phyloP scores from a whole-genome alignment of 1,284 basidiomycete species.

The Fomes fomentarius region DNA sequence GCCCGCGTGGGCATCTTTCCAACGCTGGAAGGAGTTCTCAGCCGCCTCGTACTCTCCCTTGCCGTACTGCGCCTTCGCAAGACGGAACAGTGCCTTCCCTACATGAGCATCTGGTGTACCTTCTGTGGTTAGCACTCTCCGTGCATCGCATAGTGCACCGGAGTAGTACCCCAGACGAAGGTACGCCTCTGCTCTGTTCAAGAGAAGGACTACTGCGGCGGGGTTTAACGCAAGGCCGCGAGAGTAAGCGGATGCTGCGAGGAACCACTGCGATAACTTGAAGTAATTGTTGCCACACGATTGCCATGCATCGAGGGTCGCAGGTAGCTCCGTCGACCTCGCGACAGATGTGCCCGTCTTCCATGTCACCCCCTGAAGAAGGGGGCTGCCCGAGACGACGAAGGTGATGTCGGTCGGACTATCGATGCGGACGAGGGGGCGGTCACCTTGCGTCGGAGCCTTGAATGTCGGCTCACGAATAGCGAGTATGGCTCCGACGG shows the following conservation, averaged over 20 bases:
- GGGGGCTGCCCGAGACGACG: conserved; percentile 11
- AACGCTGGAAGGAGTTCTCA: conserved; percentile 10
- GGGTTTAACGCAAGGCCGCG: conserved; percentile 23
- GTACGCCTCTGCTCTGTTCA: conserved; percentile 28
- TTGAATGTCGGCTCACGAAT: conserved; percentile 39
- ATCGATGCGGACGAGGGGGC: conserved; percentile 34
- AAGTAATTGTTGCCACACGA: conserved; percentile 20
- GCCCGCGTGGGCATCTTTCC: conserved; percentile 9
- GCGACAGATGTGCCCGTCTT: neutral
- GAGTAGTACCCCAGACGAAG: conserved; percentile 26
- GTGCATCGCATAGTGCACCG: conserved; percentile 27
- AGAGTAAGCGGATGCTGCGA: conserved; percentile 30
- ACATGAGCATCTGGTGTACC: neutral
- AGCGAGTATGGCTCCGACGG: conserved; percentile 33
- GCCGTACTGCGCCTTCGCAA: conserved; percentile 18
- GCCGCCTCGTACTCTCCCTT: conserved; percentile 18
- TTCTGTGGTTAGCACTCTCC: conserved; percentile 12
- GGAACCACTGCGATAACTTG: conserved; percentile 26
- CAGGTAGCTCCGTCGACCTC: neutral
- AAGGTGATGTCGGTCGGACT: conserved; percentile 35
- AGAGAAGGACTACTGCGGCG: conserved; percentile 13
- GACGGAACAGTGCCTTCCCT: conserved; percentile 13
- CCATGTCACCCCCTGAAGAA: conserved; percentile 18
- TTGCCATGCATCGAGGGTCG: conserved; percentile 21
- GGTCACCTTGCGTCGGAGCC: conserved; percentile 16